Conservation (phyloP, 257 asterid genomes). For the Capsicum pubescens region DNA sequence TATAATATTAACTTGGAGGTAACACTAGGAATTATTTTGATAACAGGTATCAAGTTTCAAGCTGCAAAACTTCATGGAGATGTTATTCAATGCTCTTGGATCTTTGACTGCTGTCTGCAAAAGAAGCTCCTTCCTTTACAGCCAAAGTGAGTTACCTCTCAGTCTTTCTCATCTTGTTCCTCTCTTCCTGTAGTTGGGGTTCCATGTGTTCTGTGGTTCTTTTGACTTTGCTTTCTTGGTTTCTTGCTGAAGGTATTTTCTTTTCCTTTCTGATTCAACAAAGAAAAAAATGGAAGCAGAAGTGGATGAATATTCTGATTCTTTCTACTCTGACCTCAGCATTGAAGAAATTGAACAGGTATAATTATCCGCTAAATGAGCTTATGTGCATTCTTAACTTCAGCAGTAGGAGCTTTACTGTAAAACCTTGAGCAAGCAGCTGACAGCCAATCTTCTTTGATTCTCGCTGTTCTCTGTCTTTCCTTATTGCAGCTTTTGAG, state of each 20-base stretch:
- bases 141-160: constrained; percentile 62
- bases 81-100: constrained; percentile 86
- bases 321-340: constrained; percentile 70
- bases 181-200: constrained; percentile 26
- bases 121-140: constrained; percentile 80
- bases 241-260: constrained; percentile 62
- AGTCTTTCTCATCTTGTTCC: constrained; percentile 22
- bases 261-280: constrained; percentile 75
- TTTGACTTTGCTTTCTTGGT: constrained; percentile 22
- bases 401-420: constrained; percentile 13
- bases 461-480: constrained; percentile 26
- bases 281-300: constrained; percentile 80
- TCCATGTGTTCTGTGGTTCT: constrained; percentile 28
- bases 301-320: constrained; percentile 81
- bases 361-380: constrained; percentile 17
- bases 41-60: constrained; percentile 88
- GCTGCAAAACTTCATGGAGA: constrained; percentile 93
- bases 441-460: constrained; percentile 13
- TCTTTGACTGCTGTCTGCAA: constrained; percentile 77
- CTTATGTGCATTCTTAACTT: not conserved
- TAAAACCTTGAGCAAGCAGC: constrained; percentile 2
- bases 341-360: constrained; percentile 75
- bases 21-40: not conserved
- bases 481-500: constrained; percentile 62
- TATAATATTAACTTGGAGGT: constrained; percentile 17